Evolutionary conservation across 1,284 basidiomycete genomes (phyloP), one percentile per base, ranked within the genome.

Genomic region (Schizopora paradoxa): DNA sequence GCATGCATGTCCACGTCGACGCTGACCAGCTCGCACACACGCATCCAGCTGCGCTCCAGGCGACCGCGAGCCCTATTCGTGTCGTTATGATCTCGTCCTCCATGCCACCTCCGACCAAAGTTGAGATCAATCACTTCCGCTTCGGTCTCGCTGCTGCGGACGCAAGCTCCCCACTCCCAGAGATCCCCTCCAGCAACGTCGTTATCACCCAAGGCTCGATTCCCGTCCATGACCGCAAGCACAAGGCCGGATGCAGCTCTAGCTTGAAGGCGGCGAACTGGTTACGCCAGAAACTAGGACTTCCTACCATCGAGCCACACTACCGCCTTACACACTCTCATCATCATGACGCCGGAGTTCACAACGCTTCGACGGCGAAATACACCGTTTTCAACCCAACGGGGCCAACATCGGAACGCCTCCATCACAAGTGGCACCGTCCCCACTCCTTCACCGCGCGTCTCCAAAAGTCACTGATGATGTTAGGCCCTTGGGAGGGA

Each of bases 401-500:
- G 45, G 47, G 14, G 58, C 49, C 37, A 59, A 57, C 19, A 60
- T 60, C 41, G 5, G 56, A 56, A 29, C 58, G 58, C 43, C 58
- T 58, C 36, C 57, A 61, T 48, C 61, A 60, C 43, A 58, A 65
- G 41, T 56, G 52, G 35, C 44, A 43, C 22, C 53, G 53, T 47
- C 61, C 55, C 16, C 52, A 58, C 4, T 64, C 71, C 23, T 83
- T 85, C 70, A 51, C 73, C 42, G 64, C 61, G 37, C 79, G 86
- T 39, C 65, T 88, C 48, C 75, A 80, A 56, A 65, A 66, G 47
- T 79, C 84, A 1, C 64, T 88, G 45, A 76, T 77, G 67, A 63
- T 74, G 4, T 73, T 89, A 11, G 82, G 85, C n/a, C 76, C 77
- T 18, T 88, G 86, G 84, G 86, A 89, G 62, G 83, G 83, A 41